These are phyloP conservation scores for Cymodocea nodosa DNA, from an alignment of 116 monocot genomes.

Conservation along the genomic window DNA sequence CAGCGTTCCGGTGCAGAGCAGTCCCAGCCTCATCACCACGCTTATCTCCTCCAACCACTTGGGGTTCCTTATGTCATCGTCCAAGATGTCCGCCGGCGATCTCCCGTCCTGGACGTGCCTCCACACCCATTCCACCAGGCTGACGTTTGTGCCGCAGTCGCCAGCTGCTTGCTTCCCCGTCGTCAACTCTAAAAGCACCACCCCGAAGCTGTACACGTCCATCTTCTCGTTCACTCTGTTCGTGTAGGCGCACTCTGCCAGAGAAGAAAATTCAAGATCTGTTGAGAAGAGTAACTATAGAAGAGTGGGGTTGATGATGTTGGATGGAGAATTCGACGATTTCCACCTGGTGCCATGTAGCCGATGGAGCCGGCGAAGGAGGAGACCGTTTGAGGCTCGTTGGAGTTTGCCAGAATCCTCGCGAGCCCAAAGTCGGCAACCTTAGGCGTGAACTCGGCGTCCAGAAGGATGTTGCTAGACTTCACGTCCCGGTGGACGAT, in stretches of 20 bases:
- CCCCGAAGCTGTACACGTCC: slow-evolving; percentile 92
- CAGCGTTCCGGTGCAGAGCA: slow-evolving; percentile 41
- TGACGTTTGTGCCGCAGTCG: neutral
- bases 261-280: neutral
- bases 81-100: neutral
- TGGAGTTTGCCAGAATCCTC: slow-evolving; percentile 1
- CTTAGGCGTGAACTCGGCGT: slow-evolving; percentile 15
- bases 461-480: slow-evolving; percentile 55
- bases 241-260: slow-evolving; percentile 43
- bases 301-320: too few species aligned
- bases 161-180: slow-evolving; percentile 47
- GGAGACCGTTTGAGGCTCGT: slow-evolving; percentile 2
- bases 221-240: slow-evolving; percentile 58
- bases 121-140: slow-evolving; percentile 7
- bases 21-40: slow-evolving; percentile 34
- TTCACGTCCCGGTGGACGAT: slow-evolving; percentile 54
- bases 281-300: neutral
- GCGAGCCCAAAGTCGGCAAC: slow-evolving; percentile 34
- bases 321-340: neutral
- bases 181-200: slow-evolving; percentile 67
- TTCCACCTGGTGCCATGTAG: slow-evolving; percentile 86
- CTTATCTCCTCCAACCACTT: slow-evolving; percentile 32
- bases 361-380: slow-evolving; percentile 42
- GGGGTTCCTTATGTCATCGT: slow-evolving; percentile 24
- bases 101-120: slow-evolving; percentile 17